phyloP scores from a whole-genome alignment of 2,329 filamentous ascomycete species.

The Fusarium burgessii region DNA sequence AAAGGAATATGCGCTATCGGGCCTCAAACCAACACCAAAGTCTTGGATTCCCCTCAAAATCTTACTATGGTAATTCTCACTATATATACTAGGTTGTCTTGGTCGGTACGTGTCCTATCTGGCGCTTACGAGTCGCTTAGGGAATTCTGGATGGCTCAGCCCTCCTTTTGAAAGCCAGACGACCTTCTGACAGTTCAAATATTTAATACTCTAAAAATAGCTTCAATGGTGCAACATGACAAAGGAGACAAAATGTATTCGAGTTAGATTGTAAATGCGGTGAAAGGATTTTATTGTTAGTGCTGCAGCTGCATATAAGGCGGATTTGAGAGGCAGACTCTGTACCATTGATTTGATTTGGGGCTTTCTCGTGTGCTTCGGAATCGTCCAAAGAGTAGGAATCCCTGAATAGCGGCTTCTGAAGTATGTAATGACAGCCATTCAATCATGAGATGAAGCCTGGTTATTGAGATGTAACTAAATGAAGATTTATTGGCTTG shows the following conservation, averaged over 20 bases:
- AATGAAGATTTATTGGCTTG: slow-evolving; percentile 7
- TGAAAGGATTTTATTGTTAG: background rate
- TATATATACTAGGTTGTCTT: background rate
- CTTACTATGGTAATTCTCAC: no score
- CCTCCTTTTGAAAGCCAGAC: slow-evolving; percentile 14
- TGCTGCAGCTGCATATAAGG: background rate
- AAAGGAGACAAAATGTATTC: background rate
- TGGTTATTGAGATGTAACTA: background rate
- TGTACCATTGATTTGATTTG: slow-evolving; percentile 26
- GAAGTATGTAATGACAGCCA: background rate
- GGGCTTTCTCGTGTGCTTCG: background rate
- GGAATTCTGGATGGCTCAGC: background rate
- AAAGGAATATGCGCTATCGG: background rate
- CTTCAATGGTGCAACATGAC: background rate
- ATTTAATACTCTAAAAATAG: background rate
- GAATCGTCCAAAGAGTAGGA: background rate
- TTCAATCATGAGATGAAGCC: background rate
- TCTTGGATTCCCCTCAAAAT: background rate
- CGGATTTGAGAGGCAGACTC: background rate
- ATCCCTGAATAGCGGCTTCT: background rate
- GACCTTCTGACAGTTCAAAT: background rate
- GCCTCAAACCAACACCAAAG: background rate
- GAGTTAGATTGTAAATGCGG: background rate
- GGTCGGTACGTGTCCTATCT: background rate
- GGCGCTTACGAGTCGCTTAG: background rate